Evolutionary conservation across 495 filamentous ascomycete genomes (phyloP).

Genomic region (Ascobolus immersus): DNA sequence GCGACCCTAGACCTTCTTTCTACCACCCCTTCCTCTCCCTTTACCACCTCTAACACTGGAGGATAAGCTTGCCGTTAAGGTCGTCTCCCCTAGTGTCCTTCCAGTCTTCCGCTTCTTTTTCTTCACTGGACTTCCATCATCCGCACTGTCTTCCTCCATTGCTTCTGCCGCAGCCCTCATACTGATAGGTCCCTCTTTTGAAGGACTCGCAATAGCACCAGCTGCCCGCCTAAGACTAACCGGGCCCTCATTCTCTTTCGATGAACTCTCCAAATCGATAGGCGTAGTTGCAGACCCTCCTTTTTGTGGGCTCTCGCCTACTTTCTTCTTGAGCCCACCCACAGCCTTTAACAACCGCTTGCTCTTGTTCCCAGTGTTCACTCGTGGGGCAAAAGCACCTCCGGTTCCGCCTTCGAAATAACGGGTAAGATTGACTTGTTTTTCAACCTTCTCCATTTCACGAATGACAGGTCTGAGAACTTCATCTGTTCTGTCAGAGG

Average conservation of each 20-base stretch:
- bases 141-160: neutral
- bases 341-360: conserved; percentile 69
- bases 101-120: neutral
- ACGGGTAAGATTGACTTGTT: conserved; percentile 84
- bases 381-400: conserved; percentile 56
- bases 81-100: neutral
- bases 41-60: neutral
- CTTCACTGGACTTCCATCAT: neutral
- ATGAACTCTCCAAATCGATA: too few species aligned
- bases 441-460: conserved; percentile 90
- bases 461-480: conserved; percentile 78
- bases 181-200: neutral
- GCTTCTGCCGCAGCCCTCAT: neutral
- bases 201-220: neutral
- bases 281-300: too few species aligned
- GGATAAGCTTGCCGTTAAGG: neutral
- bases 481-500: conserved; percentile 70
- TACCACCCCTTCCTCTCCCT: neutral
- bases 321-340: conserved; percentile 34
- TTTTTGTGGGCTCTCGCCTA: too few species aligned
- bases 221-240: neutral
- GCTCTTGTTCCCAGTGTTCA: conserved; percentile 33
- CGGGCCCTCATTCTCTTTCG: neutral
- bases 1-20: too few species aligned
- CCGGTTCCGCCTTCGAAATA: conserved; percentile 42